Base-by-base conservation (phyloP, 2,329 filamentous ascomycete species). In the Aspergillus arachidicola region DNA sequence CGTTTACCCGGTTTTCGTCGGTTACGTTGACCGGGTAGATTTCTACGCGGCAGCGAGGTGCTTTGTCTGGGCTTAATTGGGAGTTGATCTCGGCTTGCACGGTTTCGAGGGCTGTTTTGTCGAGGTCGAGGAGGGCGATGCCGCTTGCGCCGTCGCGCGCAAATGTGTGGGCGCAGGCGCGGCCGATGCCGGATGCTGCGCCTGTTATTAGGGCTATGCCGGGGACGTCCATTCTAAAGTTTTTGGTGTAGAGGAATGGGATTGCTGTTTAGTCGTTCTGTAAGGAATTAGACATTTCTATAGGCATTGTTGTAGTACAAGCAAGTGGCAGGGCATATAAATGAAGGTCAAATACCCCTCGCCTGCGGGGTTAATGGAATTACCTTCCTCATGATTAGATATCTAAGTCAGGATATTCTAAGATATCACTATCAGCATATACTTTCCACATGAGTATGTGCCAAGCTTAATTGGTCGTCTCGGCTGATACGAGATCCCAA, bases 121-220 rank as follows among this genome's bases (percentile, higher is more conserved):
- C 45, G 2, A 61, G 28, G 16, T 64, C 62, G 21, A 45, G 48
- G 3, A 64, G 62, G 19, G 48, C 46, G 4, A 64, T 36, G 11
- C 54, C 45, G 3, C 55, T 56, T 26, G 58, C 58, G 28, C 62
- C 62, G 43, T 64, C 62, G 30, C 51, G 45, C 21, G 60, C 62
- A 41, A 64, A 64, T 55, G 59, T 61, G 38, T 61, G 46, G 6
- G 62, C 58, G 6, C 46, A 55, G 45, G 62, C 62, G 30, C 59
- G 62, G 19, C 62, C 62, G 26, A 64, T 64, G 12, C 62, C 62
- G 14, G 58, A 61, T 14, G 58, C 62, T 4, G 62, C 62, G 21
- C 62, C 62, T 50, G 62, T 64, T 7, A 64, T 59, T 28, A 64
- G 55, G 28, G 62, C 62, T 48, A 48, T 48, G 4, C 45, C 55